A percentile compares a stretch with the other conserved stretches of the same genome.
Evolutionary conservation across 352 stramenopile genomes (phyloP).

Genomic region (Phytopythium litorale): DNA sequence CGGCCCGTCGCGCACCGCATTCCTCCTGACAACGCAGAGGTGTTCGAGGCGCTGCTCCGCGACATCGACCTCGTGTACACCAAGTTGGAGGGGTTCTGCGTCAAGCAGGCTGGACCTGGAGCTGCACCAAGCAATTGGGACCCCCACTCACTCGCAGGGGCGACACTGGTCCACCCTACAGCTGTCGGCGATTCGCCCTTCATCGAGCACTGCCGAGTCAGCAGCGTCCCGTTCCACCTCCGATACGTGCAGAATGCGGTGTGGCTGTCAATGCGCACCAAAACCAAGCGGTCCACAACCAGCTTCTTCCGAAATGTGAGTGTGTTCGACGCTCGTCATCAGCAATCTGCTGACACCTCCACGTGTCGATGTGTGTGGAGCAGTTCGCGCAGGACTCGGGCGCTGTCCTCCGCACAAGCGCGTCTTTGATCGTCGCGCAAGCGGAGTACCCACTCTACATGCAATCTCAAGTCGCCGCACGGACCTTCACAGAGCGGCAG

Average conservation of each 20-base stretch:
- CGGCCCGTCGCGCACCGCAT: not conserved
- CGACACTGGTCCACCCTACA: not conserved
- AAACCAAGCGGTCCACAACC: not conserved
- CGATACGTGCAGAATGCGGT: not conserved
- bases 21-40: not conserved
- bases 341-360: not conserved
- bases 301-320: constrained; percentile 2
- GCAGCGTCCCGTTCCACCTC: not conserved
- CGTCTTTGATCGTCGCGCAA: not conserved
- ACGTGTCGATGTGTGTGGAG: not conserved
- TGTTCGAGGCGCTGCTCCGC: not conserved
- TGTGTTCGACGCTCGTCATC: not conserved
- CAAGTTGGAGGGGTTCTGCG: not conserved
- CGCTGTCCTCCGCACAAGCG: not conserved
- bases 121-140: not conserved
- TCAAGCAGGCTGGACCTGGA: not conserved
- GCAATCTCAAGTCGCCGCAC: constrained; percentile 1
- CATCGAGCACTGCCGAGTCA: not conserved
- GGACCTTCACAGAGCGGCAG: constrained; percentile 1
- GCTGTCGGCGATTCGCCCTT: not conserved
- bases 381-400: constrained; percentile 5
- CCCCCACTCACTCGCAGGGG: not conserved
- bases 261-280: not conserved
- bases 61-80: constrained; percentile 1
- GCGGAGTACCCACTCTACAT: not conserved